A percentile compares a stretch with the other conserved stretches of the same genome.
phyloP scores from a whole-genome alignment of 2,329 filamentous ascomycete species.

The Monilinia fructigena region DNA sequence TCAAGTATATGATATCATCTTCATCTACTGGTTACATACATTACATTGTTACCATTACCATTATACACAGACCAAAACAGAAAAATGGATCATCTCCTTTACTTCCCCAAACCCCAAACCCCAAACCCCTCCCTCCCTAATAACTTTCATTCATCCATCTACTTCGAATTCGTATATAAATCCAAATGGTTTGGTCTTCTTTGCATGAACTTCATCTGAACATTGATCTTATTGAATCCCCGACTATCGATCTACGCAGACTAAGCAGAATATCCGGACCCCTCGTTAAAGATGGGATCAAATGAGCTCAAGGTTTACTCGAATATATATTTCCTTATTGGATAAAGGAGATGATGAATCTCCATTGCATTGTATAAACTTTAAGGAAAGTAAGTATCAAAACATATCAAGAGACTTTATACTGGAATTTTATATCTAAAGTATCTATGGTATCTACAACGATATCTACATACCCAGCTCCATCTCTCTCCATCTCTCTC shows the following conservation, averaged over 20 bases:
- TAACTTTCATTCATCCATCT: constrained; percentile 1
- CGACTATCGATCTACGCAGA: background rate
- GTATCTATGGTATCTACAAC: too few species aligned
- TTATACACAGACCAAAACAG: too few species aligned
- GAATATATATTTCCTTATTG: background rate
- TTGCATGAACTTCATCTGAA: constrained; percentile 24
- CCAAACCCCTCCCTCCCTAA: background rate
- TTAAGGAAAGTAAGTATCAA: background rate
- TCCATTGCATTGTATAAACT: background rate
- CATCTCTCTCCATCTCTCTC: too few species aligned
- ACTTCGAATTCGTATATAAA: background rate
- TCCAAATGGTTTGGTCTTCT: background rate
- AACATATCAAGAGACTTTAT: background rate
- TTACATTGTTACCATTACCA: too few species aligned
- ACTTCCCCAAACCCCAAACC: background rate
- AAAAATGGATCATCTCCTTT: too few species aligned
- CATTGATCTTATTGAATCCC: background rate
- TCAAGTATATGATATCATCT: too few species aligned
- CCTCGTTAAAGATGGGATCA: background rate
- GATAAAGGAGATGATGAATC: constrained; percentile 1
- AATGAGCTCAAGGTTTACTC: background rate
- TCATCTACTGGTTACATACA: too few species aligned
- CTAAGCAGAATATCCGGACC: constrained; percentile 3
- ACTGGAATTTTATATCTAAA: too few species aligned
- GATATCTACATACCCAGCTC: too few species aligned